Conservation (phyloP, 75 land plant species). For the Picea sitchensis region DNA sequence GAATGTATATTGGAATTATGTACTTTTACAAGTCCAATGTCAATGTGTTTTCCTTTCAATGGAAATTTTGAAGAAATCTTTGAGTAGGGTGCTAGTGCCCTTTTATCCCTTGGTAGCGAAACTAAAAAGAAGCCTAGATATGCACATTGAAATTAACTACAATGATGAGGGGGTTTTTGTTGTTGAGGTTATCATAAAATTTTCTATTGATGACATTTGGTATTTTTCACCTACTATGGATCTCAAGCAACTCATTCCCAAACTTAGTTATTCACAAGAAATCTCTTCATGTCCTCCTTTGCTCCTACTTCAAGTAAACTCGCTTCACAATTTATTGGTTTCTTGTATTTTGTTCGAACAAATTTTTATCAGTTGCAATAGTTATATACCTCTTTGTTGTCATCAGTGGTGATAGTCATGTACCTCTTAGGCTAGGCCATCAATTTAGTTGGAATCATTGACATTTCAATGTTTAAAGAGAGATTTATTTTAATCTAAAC, state of each 20-base stretch:
- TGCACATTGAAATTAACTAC: conserved; percentile 51
- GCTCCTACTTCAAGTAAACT: conserved; percentile 46
- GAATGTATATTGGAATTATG: conserved; percentile 26
- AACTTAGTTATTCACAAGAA: conserved; percentile 25
- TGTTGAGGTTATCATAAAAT: conserved; percentile 36
- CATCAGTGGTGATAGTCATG: too few species aligned
- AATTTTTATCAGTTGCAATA: too few species aligned
- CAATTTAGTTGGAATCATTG: too few species aligned
- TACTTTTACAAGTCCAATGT: conserved; percentile 25
- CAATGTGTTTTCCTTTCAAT: conserved; percentile 8
- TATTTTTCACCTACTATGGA: conserved; percentile 42
- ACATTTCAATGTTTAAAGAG: too few species aligned
- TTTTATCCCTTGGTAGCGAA: conserved; percentile 61
- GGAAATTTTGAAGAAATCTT: conserved; percentile 24
- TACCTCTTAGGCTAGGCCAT: too few species aligned
- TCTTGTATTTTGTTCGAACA: too few species aligned
- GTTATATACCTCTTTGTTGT: too few species aligned
- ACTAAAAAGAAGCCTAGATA: conserved; percentile 26
- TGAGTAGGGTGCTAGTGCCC: conserved; percentile 43
- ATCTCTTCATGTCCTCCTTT: conserved; percentile 48
- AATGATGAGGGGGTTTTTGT: conserved; percentile 26
- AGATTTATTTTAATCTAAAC: too few species aligned
- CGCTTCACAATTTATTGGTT: too few species aligned
- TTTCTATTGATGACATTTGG: conserved; percentile 38
- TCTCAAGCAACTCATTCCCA: conserved; percentile 31